Conservation (phyloP, 2,329 filamentous ascomycete genomes). For the Lasiodiplodia citricola region DNA sequence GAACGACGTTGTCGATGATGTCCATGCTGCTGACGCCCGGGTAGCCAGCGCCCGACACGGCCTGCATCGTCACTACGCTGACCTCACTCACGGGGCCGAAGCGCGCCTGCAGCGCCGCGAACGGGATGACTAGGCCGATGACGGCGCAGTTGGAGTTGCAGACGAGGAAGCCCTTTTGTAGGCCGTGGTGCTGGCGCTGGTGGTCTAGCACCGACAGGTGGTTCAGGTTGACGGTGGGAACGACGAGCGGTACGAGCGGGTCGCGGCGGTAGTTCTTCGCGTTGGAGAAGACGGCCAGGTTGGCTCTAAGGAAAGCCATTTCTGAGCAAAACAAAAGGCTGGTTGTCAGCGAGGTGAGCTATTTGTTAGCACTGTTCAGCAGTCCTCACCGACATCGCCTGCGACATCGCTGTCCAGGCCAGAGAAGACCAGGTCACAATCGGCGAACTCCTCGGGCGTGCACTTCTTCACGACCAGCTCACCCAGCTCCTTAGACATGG, state of each 20-base stretch:
- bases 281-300: slow-evolving; percentile 94
- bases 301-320: slow-evolving; percentile 85
- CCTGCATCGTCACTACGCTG: slow-evolving; percentile 92
- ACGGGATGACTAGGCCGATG: slow-evolving; percentile 93
- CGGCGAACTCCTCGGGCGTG: slow-evolving; percentile 77
- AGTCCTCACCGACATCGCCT: slow-evolving; percentile 77
- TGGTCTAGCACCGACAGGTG: slow-evolving; percentile 90
- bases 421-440: slow-evolving; percentile 93
- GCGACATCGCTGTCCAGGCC: slow-evolving; percentile 93
- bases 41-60: slow-evolving; percentile 90
- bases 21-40: slow-evolving; percentile 93
- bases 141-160: slow-evolving; percentile 99
- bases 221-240: slow-evolving; percentile 89
- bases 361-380: background rate
- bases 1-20: slow-evolving; percentile 93
- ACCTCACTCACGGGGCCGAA: slow-evolving; percentile 81
- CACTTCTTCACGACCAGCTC: slow-evolving; percentile 87
- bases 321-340: slow-evolving; percentile 59
- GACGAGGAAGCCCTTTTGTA: slow-evolving; percentile 88
- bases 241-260: slow-evolving; percentile 87
- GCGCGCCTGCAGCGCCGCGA: slow-evolving; percentile 83
- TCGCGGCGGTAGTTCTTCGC: slow-evolving; percentile 96
- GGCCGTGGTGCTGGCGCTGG: slow-evolving; percentile 73
- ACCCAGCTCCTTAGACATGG: slow-evolving; percentile 77
- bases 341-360: background rate